Percentiles rank a stretch among this genome's conserved stretches.
Evolutionary conservation across 1,139 yeast genomes (phyloP).

Genomic region (Suhomyces chickasaworum): DNA sequence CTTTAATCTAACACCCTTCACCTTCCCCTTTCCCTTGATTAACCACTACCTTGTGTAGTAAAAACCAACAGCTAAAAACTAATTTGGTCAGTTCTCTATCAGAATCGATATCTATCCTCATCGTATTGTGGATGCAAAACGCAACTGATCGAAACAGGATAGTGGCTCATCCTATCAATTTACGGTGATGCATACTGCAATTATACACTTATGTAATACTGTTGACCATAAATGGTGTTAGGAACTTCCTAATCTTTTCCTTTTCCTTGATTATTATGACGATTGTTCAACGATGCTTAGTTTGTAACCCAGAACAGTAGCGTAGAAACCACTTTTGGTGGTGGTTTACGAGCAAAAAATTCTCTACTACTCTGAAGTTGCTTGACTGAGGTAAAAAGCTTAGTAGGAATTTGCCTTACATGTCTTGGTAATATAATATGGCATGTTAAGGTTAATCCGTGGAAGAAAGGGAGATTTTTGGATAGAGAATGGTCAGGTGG

Average conservation of each 20-base stretch:
- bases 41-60: too few relatives aligned
- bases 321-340: not conserved
- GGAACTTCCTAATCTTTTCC: too few relatives aligned
- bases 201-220: too few relatives aligned
- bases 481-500: too few relatives aligned
- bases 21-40: too few relatives aligned
- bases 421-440: not conserved
- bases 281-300: not conserved
- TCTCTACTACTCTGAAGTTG: not conserved
- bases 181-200: not conserved
- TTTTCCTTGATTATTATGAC: not conserved
- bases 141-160: not conserved
- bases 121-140: slow-evolving; percentile 1
- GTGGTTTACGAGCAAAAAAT: not conserved
- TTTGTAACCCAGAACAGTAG: not conserved
- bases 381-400: too few relatives aligned
- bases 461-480: too few relatives aligned
- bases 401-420: too few relatives aligned
- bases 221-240: too few relatives aligned
- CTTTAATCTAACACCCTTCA: too few relatives aligned
- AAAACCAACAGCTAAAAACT: too few relatives aligned
- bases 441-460: too few relatives aligned
- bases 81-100: not conserved
- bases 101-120: not conserved
- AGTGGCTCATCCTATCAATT: not conserved